A percentile compares a stretch with the other conserved stretches of the same genome.
phyloP scores from a whole-genome alignment of 768 basidiomycete species.

The Boletales sp. region DNA sequence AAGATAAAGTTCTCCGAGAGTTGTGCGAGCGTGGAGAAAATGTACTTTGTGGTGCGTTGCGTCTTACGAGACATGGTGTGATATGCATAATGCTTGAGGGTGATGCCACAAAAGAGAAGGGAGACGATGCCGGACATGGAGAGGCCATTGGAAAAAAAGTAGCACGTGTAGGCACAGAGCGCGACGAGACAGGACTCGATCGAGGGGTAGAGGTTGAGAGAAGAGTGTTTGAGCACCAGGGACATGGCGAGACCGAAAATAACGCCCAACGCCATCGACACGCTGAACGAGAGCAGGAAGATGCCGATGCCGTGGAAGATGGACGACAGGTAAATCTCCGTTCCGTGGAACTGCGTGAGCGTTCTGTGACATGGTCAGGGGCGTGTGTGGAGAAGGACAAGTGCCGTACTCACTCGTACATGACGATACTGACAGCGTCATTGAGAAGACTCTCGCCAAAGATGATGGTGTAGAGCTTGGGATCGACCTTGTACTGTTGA shows the following conservation, averaged over 20 bases:
- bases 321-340: slow-evolving; percentile 80
- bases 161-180: slow-evolving; percentile 92
- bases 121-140: slow-evolving; percentile 97
- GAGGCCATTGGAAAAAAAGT: slow-evolving; percentile 97
- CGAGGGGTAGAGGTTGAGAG: slow-evolving; percentile 79
- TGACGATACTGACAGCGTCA: slow-evolving; percentile 99
- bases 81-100: slow-evolving; percentile 99
- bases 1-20: slow-evolving; percentile 99
- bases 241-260: slow-evolving; percentile 88
- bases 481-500: slow-evolving; percentile 98
- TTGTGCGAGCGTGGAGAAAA: slow-evolving; percentile 91
- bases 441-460: slow-evolving; percentile 97
- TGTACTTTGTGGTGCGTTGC: slow-evolving; percentile 91
- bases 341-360: slow-evolving; percentile 85
- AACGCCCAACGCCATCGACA: slow-evolving; percentile 93
- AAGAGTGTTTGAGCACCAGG: slow-evolving; percentile 91
- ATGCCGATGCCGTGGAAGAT: slow-evolving; percentile 97
- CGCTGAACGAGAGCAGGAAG: slow-evolving; percentile 92
- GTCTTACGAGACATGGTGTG: slow-evolving; percentile 98
- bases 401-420: slow-evolving; percentile 86
- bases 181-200: slow-evolving; percentile 98
- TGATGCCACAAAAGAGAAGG: slow-evolving; percentile 97
- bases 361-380: slow-evolving; percentile 51
- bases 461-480: slow-evolving; percentile 94
- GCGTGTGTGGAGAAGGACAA: background rate